Evolutionary conservation across 2,329 filamentous ascomycete species (phyloP).

Genomic region (Colletotrichum chrysophilum): DNA sequence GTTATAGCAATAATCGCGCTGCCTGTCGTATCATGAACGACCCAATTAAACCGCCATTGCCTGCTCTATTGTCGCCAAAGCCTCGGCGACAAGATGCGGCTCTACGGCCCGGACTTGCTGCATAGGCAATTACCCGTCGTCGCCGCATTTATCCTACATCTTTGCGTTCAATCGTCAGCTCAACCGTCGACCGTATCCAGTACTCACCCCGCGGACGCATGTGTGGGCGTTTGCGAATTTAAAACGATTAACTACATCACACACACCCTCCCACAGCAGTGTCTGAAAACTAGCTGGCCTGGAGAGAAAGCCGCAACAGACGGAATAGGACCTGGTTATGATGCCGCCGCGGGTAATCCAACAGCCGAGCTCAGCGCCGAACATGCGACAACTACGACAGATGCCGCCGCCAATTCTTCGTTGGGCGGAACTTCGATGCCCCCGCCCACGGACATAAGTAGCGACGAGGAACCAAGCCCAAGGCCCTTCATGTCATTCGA

Average conservation of each 20-base stretch:
- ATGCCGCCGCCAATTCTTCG: neutral
- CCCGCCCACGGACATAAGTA: neutral
- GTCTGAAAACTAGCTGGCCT: conserved; percentile 68
- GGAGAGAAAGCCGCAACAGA: neutral
- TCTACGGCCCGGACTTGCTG: no score
- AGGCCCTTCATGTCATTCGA: conserved; percentile 92
- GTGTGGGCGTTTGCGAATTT: conserved; percentile 48
- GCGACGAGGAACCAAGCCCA: conserved; percentile 18
- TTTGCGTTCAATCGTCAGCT: neutral
- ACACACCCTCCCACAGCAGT: conserved; percentile 77
- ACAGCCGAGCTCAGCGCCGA: neutral
- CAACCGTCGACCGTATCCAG: neutral
- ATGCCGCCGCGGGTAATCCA: neutral
- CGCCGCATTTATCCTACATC: neutral
- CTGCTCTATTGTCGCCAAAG: neutral
- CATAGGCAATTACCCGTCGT: neutral
- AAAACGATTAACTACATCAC: conserved; percentile 84
- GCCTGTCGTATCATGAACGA: neutral
- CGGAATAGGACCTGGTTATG: conserved; percentile 1
- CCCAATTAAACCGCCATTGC: neutral
- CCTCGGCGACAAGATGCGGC: neutral
- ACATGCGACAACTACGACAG: conserved; percentile 18
- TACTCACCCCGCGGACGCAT: neutral
- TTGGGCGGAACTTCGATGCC: neutral
- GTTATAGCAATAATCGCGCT: no score